Evolutionary conservation across 2,329 filamentous ascomycete genomes (phyloP), one percentile per base, ranked within the genome.

Genomic region (Penicillium aurantiogriseum): DNA sequence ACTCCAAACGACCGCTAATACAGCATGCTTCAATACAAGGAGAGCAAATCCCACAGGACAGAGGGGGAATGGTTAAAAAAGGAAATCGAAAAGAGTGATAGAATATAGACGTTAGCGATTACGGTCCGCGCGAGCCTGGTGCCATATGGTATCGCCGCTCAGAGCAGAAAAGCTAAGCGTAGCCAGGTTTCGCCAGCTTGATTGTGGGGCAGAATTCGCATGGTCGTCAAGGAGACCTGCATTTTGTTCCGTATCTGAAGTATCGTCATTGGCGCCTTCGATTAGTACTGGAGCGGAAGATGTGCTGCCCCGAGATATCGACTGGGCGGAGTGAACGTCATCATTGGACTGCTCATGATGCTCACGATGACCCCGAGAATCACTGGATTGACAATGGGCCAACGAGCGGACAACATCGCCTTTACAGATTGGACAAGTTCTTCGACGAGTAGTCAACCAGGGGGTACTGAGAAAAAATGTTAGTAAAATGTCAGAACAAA

Each of bases 351-450:
- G 70, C 43, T 80, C 76, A 35, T 74, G 70, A 29, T 75, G 65
- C 42, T 80, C 76, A 33, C 74, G 70, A 29, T 75, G 65, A 33
- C 64, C 58, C 43, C 48, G 63, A n/a, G 57, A 35, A 42, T 67
- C 67, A 31, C 57, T 48, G 17, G 62, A 43, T 21, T 67, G 64
- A n/a, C 61, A 63, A 33, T 79, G 81, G 19, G 86, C 83, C 62
- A 91, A 70, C 1, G 78, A 80, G 43, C 78, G 75, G 17, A 99
- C 93, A 36, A 99, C 94, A 71, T 99, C 94, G 48, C 92, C 92
- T 79, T 99, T 99, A 79, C 94, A 99, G 59, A 99, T 97, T 0
- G 94, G 94, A 69, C 94, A 99, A n/a, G 94, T 99, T 62, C 94
- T 88, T 62, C 94, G 89, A 48, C 93, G 88, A 17, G 92, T 97